Percentiles rank a stretch among this genome's conserved stretches.
phyloP scores from a whole-genome alignment of 345 rosid genomes.

The Gossypium longicalyx region DNA sequence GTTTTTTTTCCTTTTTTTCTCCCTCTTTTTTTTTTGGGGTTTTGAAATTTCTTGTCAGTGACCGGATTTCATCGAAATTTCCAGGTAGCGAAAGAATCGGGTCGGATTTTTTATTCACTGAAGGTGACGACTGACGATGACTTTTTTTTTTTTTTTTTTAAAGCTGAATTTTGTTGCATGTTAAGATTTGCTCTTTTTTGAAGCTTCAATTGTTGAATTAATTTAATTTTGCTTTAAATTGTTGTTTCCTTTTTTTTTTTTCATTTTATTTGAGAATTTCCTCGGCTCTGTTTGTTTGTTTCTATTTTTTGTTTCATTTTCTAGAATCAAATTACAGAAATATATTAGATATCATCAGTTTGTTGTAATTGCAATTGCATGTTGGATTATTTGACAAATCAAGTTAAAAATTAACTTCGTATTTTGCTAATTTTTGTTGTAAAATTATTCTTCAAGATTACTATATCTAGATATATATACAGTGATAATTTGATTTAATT shows the following conservation, averaged over 20 bases:
- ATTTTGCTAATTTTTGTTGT: background rate
- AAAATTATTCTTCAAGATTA: background rate
- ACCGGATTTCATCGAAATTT: background rate
- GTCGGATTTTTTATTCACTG: background rate
- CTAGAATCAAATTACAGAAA: background rate
- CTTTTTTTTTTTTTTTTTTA: background rate
- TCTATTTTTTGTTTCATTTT: background rate
- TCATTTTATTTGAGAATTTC: background rate
- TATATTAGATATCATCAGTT: background rate
- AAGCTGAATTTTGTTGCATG: background rate
- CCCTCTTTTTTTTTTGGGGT: background rate
- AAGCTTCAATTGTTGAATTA: background rate
- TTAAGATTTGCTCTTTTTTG: background rate
- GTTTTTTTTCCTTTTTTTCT: background rate
- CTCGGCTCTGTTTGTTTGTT: background rate
- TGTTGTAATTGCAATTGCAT: background rate
- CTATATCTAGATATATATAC: background rate
- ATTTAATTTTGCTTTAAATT: background rate
- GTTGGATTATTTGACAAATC: background rate
- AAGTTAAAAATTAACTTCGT: background rate
- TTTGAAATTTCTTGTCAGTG: background rate
- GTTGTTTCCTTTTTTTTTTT: background rate
- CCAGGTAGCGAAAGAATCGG: background rate
- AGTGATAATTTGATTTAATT: background rate
- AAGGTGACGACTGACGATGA: background rate